Conservation (phyloP, 2,329 filamentous ascomycete genomes). For the Didymellaceae sp. region DNA sequence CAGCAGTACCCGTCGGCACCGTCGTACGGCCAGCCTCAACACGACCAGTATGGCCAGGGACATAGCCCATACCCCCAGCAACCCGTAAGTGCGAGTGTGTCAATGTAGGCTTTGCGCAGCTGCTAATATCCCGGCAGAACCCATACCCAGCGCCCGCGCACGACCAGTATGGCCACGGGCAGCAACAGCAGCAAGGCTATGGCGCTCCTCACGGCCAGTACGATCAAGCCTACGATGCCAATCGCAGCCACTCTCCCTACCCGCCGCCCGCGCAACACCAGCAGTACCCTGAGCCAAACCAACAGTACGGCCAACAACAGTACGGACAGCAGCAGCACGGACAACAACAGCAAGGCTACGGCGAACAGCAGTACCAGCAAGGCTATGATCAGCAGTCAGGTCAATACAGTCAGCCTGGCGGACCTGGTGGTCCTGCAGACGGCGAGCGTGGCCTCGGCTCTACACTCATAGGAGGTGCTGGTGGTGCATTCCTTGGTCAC, state of each 20-base stretch:
- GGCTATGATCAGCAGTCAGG: conserved; percentile 18
- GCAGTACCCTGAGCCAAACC: conserved; percentile 28
- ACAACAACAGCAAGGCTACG: conserved; percentile 33
- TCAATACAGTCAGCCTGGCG: conserved; percentile 51
- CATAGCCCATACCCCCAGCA: conserved; percentile 39
- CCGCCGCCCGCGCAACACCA: conserved; percentile 39
- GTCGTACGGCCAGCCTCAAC: conserved; percentile 34
- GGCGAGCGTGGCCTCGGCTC: conserved; percentile 66
- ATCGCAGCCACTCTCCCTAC: conserved; percentile 47
- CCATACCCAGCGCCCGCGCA: conserved; percentile 39
- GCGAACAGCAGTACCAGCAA: conserved; percentile 40
- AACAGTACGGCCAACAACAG: conserved; percentile 29
- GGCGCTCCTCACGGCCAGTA: conserved; percentile 40
- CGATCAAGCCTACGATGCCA: conserved; percentile 44
- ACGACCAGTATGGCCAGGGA: conserved; percentile 39
- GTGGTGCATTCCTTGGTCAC: conserved; percentile 62
- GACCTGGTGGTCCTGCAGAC: conserved; percentile 42
- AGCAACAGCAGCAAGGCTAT: conserved; percentile 40
- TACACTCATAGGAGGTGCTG: conserved; percentile 60
- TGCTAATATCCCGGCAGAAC: conserved; percentile 31
- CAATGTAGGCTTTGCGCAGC: neutral
- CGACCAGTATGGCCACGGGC: conserved; percentile 33
- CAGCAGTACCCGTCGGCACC: conserved; percentile 26
- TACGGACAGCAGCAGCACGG: conserved; percentile 29
- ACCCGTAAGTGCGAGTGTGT: conserved; percentile 25